Conservation (phyloP, 2,329 filamentous ascomycete species). For the Scedosporium dehoogii region DNA sequence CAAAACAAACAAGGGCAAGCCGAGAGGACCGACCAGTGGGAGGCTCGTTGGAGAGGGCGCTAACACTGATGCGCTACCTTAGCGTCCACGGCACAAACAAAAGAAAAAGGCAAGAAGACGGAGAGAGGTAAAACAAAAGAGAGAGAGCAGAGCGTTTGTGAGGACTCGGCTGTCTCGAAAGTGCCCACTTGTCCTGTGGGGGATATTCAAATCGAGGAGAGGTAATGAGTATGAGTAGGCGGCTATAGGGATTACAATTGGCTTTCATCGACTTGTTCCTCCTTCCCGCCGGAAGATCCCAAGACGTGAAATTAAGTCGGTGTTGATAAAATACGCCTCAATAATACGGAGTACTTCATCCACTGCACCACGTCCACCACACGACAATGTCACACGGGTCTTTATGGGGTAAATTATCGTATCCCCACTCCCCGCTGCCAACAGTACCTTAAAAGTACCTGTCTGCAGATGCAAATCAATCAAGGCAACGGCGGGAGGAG, state of each 20-base stretch:
- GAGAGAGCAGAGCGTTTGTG: neutral
- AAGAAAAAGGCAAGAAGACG: neutral
- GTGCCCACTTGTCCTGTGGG: too few species aligned
- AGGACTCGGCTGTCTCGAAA: too few species aligned
- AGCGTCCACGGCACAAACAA: neutral
- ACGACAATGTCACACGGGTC: neutral
- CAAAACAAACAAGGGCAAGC: neutral
- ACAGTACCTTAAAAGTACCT: neutral
- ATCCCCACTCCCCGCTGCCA: neutral
- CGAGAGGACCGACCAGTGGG: neutral
- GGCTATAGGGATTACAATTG: too few species aligned
- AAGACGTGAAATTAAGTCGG: too few species aligned
- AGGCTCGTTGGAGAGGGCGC: neutral
- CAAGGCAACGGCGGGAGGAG: neutral
- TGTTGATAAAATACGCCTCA: too few species aligned
- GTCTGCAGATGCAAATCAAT: neutral
- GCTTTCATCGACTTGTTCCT: too few species aligned
- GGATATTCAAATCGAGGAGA: too few species aligned
- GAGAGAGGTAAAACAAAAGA: neutral
- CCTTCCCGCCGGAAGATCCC: too few species aligned
- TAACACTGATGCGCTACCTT: neutral
- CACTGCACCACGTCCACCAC: neutral
- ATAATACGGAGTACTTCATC: too few species aligned
- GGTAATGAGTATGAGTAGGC: too few species aligned
- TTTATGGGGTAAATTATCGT: neutral